A percentile compares a stretch with the other conserved stretches of the same genome.
These are phyloP conservation scores for Daldinia decipiens DNA, from an alignment of 495 filamentous ascomycete species.

Conservation along the genomic window DNA sequence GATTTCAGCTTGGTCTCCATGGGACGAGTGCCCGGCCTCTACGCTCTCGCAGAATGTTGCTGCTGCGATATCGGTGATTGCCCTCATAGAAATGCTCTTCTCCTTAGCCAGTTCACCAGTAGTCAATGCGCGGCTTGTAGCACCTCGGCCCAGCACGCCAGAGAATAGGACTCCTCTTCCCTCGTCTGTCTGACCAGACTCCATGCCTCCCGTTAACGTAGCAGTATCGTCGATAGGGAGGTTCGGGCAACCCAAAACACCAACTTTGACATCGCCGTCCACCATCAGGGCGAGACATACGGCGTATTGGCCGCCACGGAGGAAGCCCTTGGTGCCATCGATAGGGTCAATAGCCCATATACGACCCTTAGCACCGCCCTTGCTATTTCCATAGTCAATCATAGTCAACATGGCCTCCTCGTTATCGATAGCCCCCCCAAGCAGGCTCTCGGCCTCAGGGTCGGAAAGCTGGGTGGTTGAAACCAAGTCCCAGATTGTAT, in stretches of 20 bases:
- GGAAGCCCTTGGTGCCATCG: slow-evolving; percentile 96
- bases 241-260: slow-evolving; percentile 94
- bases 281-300: slow-evolving; percentile 92
- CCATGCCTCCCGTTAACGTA: slow-evolving; percentile 71
- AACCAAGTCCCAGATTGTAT: slow-evolving; percentile 86
- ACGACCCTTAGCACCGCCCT: slow-evolving; percentile 80
- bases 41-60: slow-evolving; percentile 97
- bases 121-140: slow-evolving; percentile 75
- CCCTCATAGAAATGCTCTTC: slow-evolving; percentile 79
- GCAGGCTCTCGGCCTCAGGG: slow-evolving; percentile 63
- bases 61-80: slow-evolving; percentile 73
- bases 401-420: slow-evolving; percentile 82
- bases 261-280: slow-evolving; percentile 94
- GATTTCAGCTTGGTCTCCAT: slow-evolving; percentile 85
- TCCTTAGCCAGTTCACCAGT: slow-evolving; percentile 66
- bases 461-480: slow-evolving; percentile 77
- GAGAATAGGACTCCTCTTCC: slow-evolving; percentile 85
- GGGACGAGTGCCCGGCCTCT: slow-evolving; percentile 88
- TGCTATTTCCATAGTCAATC: slow-evolving; percentile 84
- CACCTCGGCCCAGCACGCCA: slow-evolving; percentile 78
- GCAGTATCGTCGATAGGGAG: slow-evolving; percentile 83
- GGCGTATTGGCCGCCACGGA: slow-evolving; percentile 97
- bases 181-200: slow-evolving; percentile 72
- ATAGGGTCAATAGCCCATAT: slow-evolving; percentile 99
- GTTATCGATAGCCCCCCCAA: slow-evolving; percentile 77